A percentile compares a stretch with the other conserved stretches of the same genome.
Conservation (phyloP, 2,329 filamentous ascomycete species). For the Davidsoniella eucalypti region DNA sequence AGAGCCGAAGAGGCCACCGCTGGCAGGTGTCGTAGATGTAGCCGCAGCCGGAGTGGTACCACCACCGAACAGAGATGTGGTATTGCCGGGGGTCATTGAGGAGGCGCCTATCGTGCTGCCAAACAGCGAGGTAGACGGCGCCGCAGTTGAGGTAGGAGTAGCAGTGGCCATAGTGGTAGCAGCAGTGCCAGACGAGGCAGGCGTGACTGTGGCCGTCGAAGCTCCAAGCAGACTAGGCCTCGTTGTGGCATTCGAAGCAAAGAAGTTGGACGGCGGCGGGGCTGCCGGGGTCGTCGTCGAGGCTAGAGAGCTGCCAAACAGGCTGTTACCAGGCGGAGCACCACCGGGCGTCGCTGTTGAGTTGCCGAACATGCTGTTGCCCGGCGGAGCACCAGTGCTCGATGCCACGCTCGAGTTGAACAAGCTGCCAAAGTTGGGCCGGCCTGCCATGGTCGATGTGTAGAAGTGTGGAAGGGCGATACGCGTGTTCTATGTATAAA, state of each 20-base stretch:
- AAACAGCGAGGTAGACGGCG: constrained; percentile 15
- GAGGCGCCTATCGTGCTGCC: constrained; percentile 12
- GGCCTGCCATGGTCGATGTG: neutral
- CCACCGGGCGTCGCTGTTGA: constrained; percentile 15
- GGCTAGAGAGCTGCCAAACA: constrained; percentile 16
- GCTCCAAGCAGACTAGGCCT: constrained; percentile 24
- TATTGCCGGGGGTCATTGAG: constrained; percentile 14
- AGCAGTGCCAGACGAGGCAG: constrained; percentile 17
- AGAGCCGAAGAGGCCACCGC: constrained; percentile 1
- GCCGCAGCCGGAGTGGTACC: constrained; percentile 15
- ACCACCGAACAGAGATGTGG: constrained; percentile 18
- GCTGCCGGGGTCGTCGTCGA: constrained; percentile 15
- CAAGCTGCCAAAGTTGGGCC: constrained; percentile 10
- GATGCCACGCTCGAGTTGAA: constrained; percentile 11
- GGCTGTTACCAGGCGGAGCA: constrained; percentile 12
- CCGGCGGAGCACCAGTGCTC: constrained; percentile 7
- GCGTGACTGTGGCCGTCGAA: constrained; percentile 14
- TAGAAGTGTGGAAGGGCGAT: neutral
- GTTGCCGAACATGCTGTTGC: constrained; percentile 17
- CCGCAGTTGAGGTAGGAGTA: constrained; percentile 18
- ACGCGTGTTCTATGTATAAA: too few relatives aligned
- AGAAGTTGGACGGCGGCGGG: constrained; percentile 13
- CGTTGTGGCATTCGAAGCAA: constrained; percentile 15
- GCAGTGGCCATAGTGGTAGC: constrained; percentile 17
- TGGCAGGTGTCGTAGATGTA: constrained; percentile 10